phyloP scores from a whole-genome alignment of 495 filamentous ascomycete species.

The Xeromyces bisporus region DNA sequence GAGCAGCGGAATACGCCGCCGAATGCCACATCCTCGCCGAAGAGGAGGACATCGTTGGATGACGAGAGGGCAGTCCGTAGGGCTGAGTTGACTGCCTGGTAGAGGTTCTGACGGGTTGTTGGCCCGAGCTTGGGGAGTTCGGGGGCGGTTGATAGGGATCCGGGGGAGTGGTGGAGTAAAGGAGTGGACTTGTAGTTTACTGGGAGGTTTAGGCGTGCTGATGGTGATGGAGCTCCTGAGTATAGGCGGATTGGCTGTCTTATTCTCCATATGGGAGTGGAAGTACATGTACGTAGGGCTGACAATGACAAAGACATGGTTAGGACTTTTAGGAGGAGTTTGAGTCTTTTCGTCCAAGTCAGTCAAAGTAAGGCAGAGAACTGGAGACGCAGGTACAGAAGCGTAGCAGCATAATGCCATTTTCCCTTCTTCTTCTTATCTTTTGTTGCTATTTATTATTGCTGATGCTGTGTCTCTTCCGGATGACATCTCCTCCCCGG shows the following conservation, averaged over 20 bases:
- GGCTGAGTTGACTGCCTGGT: constrained; percentile 83
- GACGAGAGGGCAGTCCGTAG: constrained; percentile 63
- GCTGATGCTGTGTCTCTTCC: too few species aligned
- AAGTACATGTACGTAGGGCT: too few species aligned
- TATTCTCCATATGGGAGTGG: too few species aligned
- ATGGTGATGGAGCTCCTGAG: constrained; percentile 18
- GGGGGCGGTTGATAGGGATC: constrained; percentile 45
- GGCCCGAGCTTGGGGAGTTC: constrained; percentile 48
- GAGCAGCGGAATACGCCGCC: constrained; percentile 94
- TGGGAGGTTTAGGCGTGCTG: constrained; percentile 60
- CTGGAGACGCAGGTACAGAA: too few species aligned
- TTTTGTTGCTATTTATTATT: too few species aligned
- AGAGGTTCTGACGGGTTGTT: constrained; percentile 76
- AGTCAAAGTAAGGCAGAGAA: too few species aligned
- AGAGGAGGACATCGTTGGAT: constrained; percentile 75
- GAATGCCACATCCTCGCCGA: constrained; percentile 94
- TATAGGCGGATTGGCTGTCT: constrained; percentile 8
- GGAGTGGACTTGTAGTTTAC: constrained; percentile 76
- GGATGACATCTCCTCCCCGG: neutral
- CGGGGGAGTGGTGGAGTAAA: constrained; percentile 60
- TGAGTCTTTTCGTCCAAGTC: too few species aligned
- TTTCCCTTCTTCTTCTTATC: too few species aligned
- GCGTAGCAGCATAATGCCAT: too few species aligned
- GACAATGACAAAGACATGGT: too few species aligned
- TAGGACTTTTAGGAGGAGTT: too few species aligned